phyloP scores from a whole-genome alignment of 2,329 filamentous ascomycete genomes.

The Alternaria burnsii region DNA sequence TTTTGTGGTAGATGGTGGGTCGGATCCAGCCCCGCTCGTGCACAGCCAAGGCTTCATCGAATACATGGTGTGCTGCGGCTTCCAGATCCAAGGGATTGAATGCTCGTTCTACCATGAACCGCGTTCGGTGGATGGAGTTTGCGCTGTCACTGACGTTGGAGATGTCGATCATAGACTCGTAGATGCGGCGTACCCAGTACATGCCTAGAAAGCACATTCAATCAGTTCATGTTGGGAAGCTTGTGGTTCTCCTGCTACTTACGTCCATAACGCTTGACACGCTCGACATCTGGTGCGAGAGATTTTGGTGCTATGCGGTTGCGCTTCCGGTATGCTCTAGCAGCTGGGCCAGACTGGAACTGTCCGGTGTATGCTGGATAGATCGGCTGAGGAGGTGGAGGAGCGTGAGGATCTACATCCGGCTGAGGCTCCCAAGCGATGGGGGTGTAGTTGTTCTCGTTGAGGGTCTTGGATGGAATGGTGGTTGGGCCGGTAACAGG shows the following conservation, averaged over 20 bases:
- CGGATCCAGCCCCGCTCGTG: slow-evolving; percentile 38
- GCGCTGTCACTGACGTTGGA: slow-evolving; percentile 26
- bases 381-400: slow-evolving; percentile 8
- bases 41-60: slow-evolving; percentile 35
- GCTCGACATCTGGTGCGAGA: slow-evolving; percentile 25
- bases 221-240: slow-evolving; percentile 3
- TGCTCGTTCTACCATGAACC: slow-evolving; percentile 19
- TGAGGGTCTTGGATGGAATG: background rate
- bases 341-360: slow-evolving; percentile 33
- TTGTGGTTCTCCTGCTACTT: slow-evolving; percentile 3
- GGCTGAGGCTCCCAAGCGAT: background rate
- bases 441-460: slow-evolving; percentile 8
- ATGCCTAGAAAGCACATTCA: slow-evolving; percentile 11
- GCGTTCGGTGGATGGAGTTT: slow-evolving; percentile 24
- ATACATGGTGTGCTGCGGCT: slow-evolving; percentile 41
- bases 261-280: slow-evolving; percentile 35
- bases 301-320: slow-evolving; percentile 21
- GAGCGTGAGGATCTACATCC: background rate
- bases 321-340: slow-evolving; percentile 28
- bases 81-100: slow-evolving; percentile 35
- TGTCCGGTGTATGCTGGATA: slow-evolving; percentile 25
- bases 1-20: slow-evolving; percentile 34
- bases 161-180: slow-evolving; percentile 40
- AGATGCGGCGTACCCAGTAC: slow-evolving; percentile 44
- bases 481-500: background rate